Percentiles rank a stretch among this genome's conserved stretches.
Evolutionary conservation across 305 asterid genomes (phyloP).

Genomic region (Plantago lanceolata): DNA sequence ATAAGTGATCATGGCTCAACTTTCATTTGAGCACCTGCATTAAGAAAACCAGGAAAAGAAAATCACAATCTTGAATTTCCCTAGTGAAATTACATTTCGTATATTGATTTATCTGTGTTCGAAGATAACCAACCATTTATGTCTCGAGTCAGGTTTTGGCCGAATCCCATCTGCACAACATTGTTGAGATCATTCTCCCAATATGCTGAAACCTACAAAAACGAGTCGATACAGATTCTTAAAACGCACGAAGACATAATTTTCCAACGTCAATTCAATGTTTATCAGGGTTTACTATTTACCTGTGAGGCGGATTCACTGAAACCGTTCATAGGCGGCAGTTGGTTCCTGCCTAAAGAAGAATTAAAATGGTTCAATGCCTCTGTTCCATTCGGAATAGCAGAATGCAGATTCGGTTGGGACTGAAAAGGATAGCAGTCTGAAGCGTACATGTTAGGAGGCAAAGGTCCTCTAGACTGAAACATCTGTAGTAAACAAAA

Average conservation of each 20-base stretch:
- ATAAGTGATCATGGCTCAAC: conserved; percentile 46
- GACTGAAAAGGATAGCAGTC: conserved; percentile 38
- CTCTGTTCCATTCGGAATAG: conserved; percentile 30
- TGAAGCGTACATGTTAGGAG: conserved; percentile 38
- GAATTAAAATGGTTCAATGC: conserved; percentile 33
- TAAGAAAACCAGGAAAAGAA: conserved; percentile 6
- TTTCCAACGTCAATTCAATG: neutral
- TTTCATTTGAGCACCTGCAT: conserved; percentile 76
- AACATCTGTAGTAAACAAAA: conserved; percentile 37
- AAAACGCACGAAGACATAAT: neutral
- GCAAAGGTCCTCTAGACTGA: conserved; percentile 45
- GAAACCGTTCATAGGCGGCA: conserved; percentile 42
- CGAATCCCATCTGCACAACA: conserved; percentile 81
- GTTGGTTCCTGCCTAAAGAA: conserved; percentile 35
- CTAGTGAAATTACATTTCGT: neutral
- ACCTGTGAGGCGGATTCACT: conserved; percentile 60
- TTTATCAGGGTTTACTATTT: conserved; percentile 17
- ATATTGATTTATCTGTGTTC: neutral
- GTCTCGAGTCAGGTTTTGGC: conserved; percentile 49
- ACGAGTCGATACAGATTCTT: neutral
- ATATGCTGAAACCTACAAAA: conserved; percentile 45
- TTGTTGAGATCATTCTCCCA: conserved; percentile 86
- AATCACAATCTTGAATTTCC: conserved; percentile 3
- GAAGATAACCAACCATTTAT: conserved; percentile 46
- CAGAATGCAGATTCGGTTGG: conserved; percentile 31